Base-by-base conservation (phyloP, 129 eudicot genomes). In the Lactuca saligna region DNA sequence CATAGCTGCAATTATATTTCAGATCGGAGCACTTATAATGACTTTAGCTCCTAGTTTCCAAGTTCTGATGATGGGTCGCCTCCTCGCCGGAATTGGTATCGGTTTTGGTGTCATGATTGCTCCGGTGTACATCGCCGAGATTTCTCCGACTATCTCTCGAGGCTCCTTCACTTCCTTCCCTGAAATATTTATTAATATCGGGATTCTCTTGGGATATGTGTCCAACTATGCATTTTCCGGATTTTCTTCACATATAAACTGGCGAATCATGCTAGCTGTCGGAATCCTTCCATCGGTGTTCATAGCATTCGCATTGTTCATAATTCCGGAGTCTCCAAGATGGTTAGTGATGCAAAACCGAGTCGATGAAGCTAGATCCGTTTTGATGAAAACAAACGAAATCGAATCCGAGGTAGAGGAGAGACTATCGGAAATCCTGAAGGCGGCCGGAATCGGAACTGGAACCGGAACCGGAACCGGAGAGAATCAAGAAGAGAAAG, bases 21-120 rank as follows among this genome's bases (percentile, higher is more conserved):
- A 90, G 57, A 56, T 78, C 3, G 97, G 97, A 29, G 91, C 97
- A 10, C 85, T 75, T 54, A 67, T 90, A 54, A 90, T 90, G 95
- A 85, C 95, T 6, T 75, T 90, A 17, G 94, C 97, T 12, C 82
- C 88, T 17, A 75, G 77, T 12, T 90, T 86, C 71, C 75, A 63
- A 32, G 56, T 87, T n/a, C 73, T 86, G 6, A 84, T 90, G 87
- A 60, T 76, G 3, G 97, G 97, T 7, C 79, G 97, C 13, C 61
- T 90, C 4, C 58, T 90, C 42, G 95, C 94, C 14, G 95, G 97
- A 49, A 62, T 90, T 0, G 95, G 97, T 0, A 82, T 90, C 8
- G 97, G 97, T n/a, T 90, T 90, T 54, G 97, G 95, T 7, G 85
- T 87, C 78, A 90, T 90, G 95, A 90, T 90, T 4, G 83, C 97